Conservation (phyloP, 208 protist species). For the Acanthamoeba quina region DNA sequence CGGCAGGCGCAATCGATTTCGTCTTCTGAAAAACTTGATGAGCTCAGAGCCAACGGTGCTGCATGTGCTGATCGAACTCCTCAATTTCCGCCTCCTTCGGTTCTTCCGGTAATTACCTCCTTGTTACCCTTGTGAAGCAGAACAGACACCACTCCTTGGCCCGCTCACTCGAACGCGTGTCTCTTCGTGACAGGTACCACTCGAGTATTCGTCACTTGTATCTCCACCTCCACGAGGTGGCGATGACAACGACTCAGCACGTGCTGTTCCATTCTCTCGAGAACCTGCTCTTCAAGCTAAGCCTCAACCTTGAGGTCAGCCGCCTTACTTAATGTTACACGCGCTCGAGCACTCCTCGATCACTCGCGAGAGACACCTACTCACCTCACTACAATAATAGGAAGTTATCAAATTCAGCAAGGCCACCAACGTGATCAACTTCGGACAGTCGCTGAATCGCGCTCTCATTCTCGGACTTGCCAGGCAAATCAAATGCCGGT, state of each 20-base stretch:
- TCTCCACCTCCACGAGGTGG: constrained; percentile 39
- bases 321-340: background rate
- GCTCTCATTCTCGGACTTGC: constrained; percentile 34
- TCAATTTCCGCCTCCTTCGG: constrained; percentile 64
- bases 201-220: constrained; percentile 39
- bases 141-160: too few relatives aligned
- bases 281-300: constrained; percentile 62
- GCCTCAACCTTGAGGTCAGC: constrained; percentile 19
- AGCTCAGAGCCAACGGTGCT: constrained; percentile 46
- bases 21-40: constrained; percentile 40
- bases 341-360: background rate
- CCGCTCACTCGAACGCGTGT: too few relatives aligned
- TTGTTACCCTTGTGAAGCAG: background rate
- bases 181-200: constrained; percentile 20
- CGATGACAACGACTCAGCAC: constrained; percentile 36
- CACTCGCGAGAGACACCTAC: too few relatives aligned
- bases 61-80: constrained; percentile 28
- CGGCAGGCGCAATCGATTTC: constrained; percentile 30
- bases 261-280: constrained; percentile 51
- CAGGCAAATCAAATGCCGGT: constrained; percentile 59
- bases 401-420: constrained; percentile 60
- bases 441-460: constrained; percentile 50
- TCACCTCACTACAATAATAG: background rate
- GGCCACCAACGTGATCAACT: constrained; percentile 26
- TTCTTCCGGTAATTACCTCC: constrained; percentile 30